Conservation (phyloP, 495 filamentous ascomycete genomes). For the Xylaria telfairii region DNA sequence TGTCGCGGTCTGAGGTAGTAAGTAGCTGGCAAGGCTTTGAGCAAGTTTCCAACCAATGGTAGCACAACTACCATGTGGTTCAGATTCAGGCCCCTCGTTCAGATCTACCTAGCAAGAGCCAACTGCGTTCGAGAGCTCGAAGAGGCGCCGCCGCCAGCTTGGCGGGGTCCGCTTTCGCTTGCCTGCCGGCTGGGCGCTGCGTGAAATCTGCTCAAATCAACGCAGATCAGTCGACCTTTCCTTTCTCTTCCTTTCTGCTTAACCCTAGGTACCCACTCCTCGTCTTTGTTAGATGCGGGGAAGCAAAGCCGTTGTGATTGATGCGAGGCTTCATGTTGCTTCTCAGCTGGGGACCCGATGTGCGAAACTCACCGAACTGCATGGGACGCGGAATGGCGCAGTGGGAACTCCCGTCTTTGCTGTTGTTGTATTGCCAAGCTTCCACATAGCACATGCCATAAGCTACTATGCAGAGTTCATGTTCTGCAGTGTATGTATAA, state of each 20-base stretch:
- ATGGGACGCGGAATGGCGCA: background rate
- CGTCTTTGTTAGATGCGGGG: slow-evolving; percentile 10
- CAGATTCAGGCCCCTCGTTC: too few relatives aligned
- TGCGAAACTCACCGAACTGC: background rate
- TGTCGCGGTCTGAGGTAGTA: background rate
- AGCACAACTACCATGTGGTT: too few relatives aligned
- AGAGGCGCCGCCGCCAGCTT: background rate
- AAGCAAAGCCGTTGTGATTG: background rate
- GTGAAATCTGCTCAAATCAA: slow-evolving; percentile 32
- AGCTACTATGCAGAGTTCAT: too few relatives aligned
- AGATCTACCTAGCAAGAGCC: too few relatives aligned
- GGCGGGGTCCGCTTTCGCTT: slow-evolving; percentile 7
- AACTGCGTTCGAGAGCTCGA: too few relatives aligned
- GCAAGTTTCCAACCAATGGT: slow-evolving; percentile 23
- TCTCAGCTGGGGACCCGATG: background rate
- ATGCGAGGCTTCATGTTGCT: background rate
- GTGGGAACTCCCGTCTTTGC: background rate
- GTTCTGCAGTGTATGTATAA: too few relatives aligned
- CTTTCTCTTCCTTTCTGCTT: background rate
- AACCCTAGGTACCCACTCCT: too few relatives aligned
- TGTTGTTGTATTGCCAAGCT: background rate
- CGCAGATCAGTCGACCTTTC: slow-evolving; percentile 15
- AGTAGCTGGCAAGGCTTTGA: slow-evolving; percentile 1
- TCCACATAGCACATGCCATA: background rate
- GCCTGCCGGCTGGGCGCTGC: slow-evolving; percentile 7